Evolutionary conservation across 2,329 filamentous ascomycete genomes (phyloP).

Genomic region (Daldinia sp.): DNA sequence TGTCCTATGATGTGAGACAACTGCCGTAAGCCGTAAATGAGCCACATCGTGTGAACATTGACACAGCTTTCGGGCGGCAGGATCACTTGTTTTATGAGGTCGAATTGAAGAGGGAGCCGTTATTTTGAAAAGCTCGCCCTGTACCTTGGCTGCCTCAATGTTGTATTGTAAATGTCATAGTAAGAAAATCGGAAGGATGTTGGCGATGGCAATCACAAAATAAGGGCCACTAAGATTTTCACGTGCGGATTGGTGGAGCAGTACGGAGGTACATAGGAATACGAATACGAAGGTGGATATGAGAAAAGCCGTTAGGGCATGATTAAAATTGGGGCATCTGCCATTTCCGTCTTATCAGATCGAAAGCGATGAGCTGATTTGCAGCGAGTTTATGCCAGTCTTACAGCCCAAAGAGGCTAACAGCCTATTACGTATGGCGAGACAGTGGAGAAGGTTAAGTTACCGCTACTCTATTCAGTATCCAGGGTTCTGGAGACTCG

Average conservation of each 20-base stretch:
- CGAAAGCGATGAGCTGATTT: conserved; percentile 35
- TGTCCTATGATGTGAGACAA: conserved; percentile 15
- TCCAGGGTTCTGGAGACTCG: not conserved
- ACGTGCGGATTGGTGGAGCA: not conserved
- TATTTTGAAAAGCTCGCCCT: not conserved
- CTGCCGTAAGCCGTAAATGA: conserved; percentile 13
- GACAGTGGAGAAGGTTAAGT: not conserved
- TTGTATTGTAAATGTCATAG: not conserved
- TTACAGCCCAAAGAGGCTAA: conserved; percentile 11
- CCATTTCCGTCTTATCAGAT: conserved; percentile 37
- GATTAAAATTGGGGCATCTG: conserved; percentile 26
- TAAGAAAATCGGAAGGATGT: not conserved
- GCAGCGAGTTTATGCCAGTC: conserved; percentile 18
- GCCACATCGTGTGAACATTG: conserved; percentile 2
- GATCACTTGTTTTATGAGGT: conserved; percentile 12
- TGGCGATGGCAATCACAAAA: not conserved
- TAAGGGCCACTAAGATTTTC: not conserved
- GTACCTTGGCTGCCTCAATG: conserved; percentile 8
- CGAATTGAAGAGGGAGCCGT: conserved; percentile 18
- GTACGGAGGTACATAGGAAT: conserved; percentile 23
- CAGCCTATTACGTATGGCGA: conserved; percentile 4
- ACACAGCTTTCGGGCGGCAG: conserved; percentile 3
- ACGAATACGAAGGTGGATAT: conserved; percentile 42
- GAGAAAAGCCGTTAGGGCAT: conserved; percentile 12
- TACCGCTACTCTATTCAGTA: conserved; percentile 21